Evolutionary conservation across 192 early-diverging fungal genomes (phyloP).

Genomic region (Mortierella alpina): DNA sequence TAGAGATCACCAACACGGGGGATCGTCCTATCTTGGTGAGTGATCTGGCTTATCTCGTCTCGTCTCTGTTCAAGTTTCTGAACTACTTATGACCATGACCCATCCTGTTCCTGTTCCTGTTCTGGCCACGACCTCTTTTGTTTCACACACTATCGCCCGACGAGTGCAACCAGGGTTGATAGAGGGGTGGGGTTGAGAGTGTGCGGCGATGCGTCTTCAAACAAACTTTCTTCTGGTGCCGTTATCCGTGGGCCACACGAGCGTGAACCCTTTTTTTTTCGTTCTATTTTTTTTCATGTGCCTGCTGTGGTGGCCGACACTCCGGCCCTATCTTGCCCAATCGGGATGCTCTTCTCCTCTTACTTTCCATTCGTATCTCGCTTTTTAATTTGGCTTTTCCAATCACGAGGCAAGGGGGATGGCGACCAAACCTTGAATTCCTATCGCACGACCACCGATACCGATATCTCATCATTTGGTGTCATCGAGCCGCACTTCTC

Average conservation of each 20-base stretch:
- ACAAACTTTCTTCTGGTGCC: too few species aligned
- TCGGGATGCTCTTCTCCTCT: background rate
- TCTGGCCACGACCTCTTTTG: too few species aligned
- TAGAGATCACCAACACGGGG: conserved; percentile 91
- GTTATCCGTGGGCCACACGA: too few species aligned
- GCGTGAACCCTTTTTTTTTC: too few species aligned
- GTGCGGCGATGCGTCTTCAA: too few species aligned
- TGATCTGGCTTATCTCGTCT: background rate
- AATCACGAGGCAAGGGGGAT: background rate
- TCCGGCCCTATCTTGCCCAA: background rate
- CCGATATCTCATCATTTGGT: too few species aligned
- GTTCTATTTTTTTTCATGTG: too few species aligned
- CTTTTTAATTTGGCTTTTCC: background rate
- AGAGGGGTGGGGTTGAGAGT: too few species aligned
- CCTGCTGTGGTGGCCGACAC: too few species aligned
- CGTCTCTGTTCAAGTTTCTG: background rate
- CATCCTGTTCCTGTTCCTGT: background rate
- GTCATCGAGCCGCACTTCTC: background rate
- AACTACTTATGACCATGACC: background rate
- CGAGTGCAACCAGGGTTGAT: too few species aligned
- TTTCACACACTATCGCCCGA: too few species aligned
- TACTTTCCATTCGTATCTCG: background rate
- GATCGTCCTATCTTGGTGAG: conserved; percentile 92
- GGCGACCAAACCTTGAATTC: background rate
- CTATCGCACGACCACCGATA: too few species aligned